A percentile compares a stretch with the other conserved stretches of the same genome.
Conservation (phyloP, 352 stramenopile species). For the Thalassiosira livingstoniorum region DNA sequence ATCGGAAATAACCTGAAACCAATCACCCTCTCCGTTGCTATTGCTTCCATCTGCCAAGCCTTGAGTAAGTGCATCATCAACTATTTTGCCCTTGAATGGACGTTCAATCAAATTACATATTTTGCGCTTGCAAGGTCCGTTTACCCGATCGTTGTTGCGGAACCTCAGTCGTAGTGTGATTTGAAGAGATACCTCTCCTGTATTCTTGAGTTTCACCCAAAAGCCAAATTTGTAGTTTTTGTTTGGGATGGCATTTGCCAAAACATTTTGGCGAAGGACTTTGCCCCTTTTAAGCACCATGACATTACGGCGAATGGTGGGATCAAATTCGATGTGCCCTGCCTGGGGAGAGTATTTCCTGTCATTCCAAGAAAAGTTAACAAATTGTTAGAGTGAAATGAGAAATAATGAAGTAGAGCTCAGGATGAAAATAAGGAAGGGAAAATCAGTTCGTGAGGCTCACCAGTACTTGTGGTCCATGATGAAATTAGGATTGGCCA, state of each 20-base stretch:
- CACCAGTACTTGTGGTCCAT: constrained; percentile 16
- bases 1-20: constrained; percentile 27
- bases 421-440: too few relatives aligned
- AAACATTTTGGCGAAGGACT: constrained; percentile 29
- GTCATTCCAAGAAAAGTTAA: too few relatives aligned
- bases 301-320: too few relatives aligned
- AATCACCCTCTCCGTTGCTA: neutral
- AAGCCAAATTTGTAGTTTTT: constrained; percentile 31
- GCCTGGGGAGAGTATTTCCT: constrained; percentile 37
- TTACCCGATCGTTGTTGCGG: constrained; percentile 19
- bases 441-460: too few relatives aligned
- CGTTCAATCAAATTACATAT: too few relatives aligned
- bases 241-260: constrained; percentile 4
- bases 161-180: constrained; percentile 32
- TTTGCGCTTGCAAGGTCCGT: too few relatives aligned
- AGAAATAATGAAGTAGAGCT: too few relatives aligned
- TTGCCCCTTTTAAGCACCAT: constrained; percentile 22
- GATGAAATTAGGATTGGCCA: constrained; percentile 51
- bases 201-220: too few relatives aligned
- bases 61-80: constrained; percentile 25
- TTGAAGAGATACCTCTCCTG: too few relatives aligned
- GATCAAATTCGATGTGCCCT: constrained; percentile 19
- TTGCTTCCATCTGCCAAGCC: constrained; percentile 5
- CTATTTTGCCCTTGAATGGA: constrained; percentile 1
- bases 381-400: too few relatives aligned